phyloP scores from a whole-genome alignment of 2,329 filamentous ascomycete species.

The Hansfordia pulvinata region DNA sequence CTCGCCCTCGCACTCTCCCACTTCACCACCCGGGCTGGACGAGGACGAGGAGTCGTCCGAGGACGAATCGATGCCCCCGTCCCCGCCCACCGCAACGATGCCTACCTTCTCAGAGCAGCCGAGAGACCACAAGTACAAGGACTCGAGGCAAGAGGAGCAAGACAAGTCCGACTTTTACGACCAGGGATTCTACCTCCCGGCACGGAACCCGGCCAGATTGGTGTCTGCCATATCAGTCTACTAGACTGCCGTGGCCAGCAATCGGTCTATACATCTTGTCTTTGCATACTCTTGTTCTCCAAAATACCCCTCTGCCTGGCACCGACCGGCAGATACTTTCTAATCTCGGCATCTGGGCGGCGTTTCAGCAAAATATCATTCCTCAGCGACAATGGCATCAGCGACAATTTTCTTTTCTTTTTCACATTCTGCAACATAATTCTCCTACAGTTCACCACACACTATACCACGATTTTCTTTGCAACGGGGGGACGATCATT shows the following conservation, averaged over 20 bases:
- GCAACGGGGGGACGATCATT: no score
- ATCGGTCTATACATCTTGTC: constrained; percentile 20
- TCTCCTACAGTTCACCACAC: no score
- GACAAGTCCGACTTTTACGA: constrained; percentile 30
- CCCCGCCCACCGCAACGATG: constrained; percentile 44
- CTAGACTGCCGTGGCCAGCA: constrained; percentile 17
- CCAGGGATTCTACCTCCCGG: constrained; percentile 39
- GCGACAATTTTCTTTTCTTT: constrained; percentile 12
- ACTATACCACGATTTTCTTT: no score
- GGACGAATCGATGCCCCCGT: constrained; percentile 62
- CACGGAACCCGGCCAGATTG: constrained; percentile 34
- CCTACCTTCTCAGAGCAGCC: constrained; percentile 48
- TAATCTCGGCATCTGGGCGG: constrained; percentile 20
- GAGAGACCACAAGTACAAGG: constrained; percentile 20
- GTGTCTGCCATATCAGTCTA: constrained; percentile 44
- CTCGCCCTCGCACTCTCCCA: constrained; percentile 52
- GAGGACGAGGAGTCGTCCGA: constrained; percentile 58
- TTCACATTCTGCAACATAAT: no score
- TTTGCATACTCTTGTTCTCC: constrained; percentile 10
- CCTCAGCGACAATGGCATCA: constrained; percentile 15
- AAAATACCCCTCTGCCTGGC: constrained; percentile 9
- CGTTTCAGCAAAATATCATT: constrained; percentile 18
- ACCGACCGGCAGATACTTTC: constrained; percentile 9
- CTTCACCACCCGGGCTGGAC: constrained; percentile 55
- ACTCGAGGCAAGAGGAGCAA: constrained; percentile 23